Base-by-base conservation (phyloP, 2,329 filamentous ascomycete genomes). In the Fusarium sp. region DNA sequence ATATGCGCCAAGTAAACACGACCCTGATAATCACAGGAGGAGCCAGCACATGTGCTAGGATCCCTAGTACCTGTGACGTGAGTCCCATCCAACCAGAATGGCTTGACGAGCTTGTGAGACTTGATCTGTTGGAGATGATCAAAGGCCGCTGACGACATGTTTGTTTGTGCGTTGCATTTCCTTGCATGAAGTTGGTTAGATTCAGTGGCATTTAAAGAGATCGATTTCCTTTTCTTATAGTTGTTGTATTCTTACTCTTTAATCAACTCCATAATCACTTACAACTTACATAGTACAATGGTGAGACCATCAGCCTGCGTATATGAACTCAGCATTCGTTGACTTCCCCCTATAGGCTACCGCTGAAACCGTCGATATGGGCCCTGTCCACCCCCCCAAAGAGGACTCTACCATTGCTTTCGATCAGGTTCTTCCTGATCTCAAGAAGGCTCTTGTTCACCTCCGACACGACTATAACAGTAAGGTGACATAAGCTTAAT, bases 321-420 rank as follows among this genome's bases (percentile, higher is more conserved):
- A 35, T 21, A 31, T 18, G 21, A 33, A 21, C 16, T 18, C n/a
- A 26, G 29, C 23, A 5, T 23, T 18, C 20, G 39, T 46, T 74
- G 26, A 66, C 57, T 8, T 24, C 3, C 10, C 29, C 21, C 16
- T 23, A 13, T 61, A 85, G 84, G 84, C 84, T 43, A 85, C 83
- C 57, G 80, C 81, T 48, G 84, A 87, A n/a, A 88, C 85, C 11
- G 84, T 85, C 49, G 77, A 85, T 23, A 77, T 88, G 37, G 82
- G 84, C 50, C 75, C 80, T 33, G 74, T 81, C 44, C 86, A 88
- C 64, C 74, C 78, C 41, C 83, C 84, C 54, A 75, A 85, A 73
- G 81, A 84, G 60, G 85, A 87, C 53, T 82, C 85, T 11, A 80
- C 87, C 72, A 79, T 80, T 56, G 82, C 81, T 28, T 88, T 87